Percentiles rank a stretch among this genome's conserved stretches.
Evolutionary conservation across 495 filamentous ascomycete genomes (phyloP).

Genomic region (Oidiodendron maius): DNA sequence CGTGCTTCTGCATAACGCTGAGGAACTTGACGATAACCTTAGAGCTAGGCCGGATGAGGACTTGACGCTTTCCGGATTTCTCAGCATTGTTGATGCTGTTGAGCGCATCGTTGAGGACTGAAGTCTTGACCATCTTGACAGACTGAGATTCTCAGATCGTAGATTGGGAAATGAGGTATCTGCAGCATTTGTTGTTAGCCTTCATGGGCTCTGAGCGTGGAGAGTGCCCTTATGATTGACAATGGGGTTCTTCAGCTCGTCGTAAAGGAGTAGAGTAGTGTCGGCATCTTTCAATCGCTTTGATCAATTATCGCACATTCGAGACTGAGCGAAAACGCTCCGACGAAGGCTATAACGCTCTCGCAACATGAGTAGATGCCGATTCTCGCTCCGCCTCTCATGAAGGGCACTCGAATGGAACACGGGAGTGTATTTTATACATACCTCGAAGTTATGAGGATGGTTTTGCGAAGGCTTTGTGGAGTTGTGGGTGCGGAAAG

Average conservation of each 20-base stretch:
- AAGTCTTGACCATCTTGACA: constrained; percentile 96
- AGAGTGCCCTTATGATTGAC: constrained; percentile 75
- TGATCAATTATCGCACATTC: constrained; percentile 7
- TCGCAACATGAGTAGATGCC: constrained; percentile 23
- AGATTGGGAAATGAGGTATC: constrained; percentile 69
- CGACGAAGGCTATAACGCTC: too few species aligned
- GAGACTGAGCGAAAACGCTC: too few species aligned
- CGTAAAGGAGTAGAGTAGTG: constrained; percentile 67
- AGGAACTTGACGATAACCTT: constrained; percentile 99
- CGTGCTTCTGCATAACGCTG: constrained; percentile 96
- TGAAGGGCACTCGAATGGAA: constrained; percentile 17
- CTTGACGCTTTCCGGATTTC: constrained; percentile 97
- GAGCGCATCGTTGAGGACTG: constrained; percentile 97
- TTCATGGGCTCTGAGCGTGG: constrained; percentile 80
- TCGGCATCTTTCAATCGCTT: constrained; percentile 39
- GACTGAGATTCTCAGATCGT: constrained; percentile 76
- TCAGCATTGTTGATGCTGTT: constrained; percentile 99
- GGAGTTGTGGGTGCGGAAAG: constrained; percentile 1
- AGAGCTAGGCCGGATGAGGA: constrained; percentile 89
- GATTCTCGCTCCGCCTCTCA: constrained; percentile 27
- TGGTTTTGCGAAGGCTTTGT: too few species aligned
- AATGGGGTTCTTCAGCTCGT: constrained; percentile 92
- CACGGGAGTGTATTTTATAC: constrained; percentile 10
- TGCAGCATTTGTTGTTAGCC: constrained; percentile 61
- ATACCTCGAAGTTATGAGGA: constrained; percentile 26